phyloP scores from a whole-genome alignment of 129 eudicot genomes.

The Flaveria ramosissima region DNA sequence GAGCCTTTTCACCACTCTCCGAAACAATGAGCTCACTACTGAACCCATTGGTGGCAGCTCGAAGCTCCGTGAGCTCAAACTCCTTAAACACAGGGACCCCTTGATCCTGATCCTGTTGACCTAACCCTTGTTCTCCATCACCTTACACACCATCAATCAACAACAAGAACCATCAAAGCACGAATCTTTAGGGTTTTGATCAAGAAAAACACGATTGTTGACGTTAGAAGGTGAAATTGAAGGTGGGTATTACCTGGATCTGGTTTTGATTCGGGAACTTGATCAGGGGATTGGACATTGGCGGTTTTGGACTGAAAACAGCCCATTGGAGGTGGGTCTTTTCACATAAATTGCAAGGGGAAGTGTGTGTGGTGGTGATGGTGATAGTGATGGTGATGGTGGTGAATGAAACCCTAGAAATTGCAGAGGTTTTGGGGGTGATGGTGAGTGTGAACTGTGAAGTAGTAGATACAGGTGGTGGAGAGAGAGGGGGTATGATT shows the following conservation, averaged over 20 bases:
- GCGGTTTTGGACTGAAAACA: conserved; percentile 99
- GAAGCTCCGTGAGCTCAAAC: conserved; percentile 73
- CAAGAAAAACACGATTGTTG: background rate
- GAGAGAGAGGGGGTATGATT: conserved; percentile 41
- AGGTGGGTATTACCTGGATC: conserved; percentile 58
- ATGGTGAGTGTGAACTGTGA: conserved; percentile 31
- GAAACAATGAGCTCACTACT: conserved; percentile 90
- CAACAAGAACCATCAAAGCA: no score
- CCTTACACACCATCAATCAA: conserved; percentile 28
- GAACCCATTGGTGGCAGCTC: conserved; percentile 90
- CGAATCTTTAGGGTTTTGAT: background rate
- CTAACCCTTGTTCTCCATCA: conserved; percentile 42
- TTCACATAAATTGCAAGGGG: conserved; percentile 38
- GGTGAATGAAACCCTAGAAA: conserved; percentile 21
- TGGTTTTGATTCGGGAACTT: conserved; percentile 73
- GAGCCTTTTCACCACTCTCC: conserved; percentile 98
- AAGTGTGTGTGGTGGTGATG: conserved; percentile 3
- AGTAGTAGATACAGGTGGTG: conserved; percentile 24
- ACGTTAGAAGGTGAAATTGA: background rate
- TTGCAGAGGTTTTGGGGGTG: conserved; percentile 14
- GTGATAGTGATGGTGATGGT: background rate
- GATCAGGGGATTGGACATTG: conserved; percentile 81
- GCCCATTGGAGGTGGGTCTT: conserved; percentile 58
- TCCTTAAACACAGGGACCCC: conserved; percentile 76
- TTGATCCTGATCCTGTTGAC: conserved; percentile 58